Percentiles rank a stretch among this genome's conserved stretches.
Evolutionary conservation across 306 rosid species (phyloP).

Genomic region (Inga oerstediana): DNA sequence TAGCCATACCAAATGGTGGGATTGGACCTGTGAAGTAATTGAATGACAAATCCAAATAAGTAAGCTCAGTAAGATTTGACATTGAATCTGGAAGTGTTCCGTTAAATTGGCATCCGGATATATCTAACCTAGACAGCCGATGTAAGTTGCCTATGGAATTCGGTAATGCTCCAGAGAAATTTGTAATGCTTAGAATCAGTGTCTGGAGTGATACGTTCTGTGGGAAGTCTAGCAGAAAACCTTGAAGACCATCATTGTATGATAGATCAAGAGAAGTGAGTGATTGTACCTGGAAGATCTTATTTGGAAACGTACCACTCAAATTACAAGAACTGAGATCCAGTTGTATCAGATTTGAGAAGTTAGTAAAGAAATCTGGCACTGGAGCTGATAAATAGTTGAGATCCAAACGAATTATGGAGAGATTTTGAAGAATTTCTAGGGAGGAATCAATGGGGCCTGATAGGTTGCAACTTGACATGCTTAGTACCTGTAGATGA

Average conservation of each 20-base stretch:
- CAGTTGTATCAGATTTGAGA: conserved; percentile 2
- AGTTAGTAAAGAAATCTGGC: conserved; percentile 4
- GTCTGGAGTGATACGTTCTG: not conserved
- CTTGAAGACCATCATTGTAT: not conserved
- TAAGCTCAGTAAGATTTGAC: conserved; percentile 5
- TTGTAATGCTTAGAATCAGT: not conserved
- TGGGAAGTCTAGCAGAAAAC: conserved; percentile 18
- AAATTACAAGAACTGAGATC: not conserved
- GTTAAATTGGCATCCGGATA: not conserved
- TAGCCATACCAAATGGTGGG: conserved; percentile 24
- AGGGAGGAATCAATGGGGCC: conserved; percentile 30
- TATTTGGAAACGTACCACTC: conserved; percentile 15
- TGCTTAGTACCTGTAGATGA: conserved; percentile 21
- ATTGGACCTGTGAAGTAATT: not conserved
- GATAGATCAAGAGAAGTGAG: not conserved
- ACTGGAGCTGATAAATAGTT: conserved; percentile 12
- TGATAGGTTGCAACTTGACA: conserved; percentile 5
- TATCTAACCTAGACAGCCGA: not conserved
- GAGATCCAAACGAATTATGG: not conserved
- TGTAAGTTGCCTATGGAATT: not conserved
- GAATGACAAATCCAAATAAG: not conserved
- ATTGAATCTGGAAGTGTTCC: conserved; percentile 1
- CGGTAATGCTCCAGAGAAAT: not conserved
- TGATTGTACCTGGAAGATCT: conserved; percentile 11
- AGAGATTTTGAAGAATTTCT: not conserved